A percentile compares a stretch with the other conserved stretches of the same genome.
Conservation (phyloP, 495 filamentous ascomycete species). For the Aspergillus leporis region DNA sequence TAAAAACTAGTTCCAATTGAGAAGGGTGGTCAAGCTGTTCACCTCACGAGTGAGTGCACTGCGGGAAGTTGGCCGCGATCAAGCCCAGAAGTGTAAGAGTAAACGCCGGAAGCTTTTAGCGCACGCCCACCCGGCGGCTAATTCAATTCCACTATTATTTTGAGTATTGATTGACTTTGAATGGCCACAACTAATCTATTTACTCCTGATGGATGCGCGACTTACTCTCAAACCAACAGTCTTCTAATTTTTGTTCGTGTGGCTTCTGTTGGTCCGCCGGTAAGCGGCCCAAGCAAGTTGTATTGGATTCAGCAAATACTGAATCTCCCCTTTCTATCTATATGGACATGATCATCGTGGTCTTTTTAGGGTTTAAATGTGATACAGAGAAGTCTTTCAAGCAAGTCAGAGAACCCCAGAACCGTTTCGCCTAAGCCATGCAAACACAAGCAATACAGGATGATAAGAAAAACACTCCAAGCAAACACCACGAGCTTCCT, state of each 20-base stretch:
- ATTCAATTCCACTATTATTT: no score
- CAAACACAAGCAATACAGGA: slow-evolving; percentile 25
- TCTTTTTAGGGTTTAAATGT: slow-evolving; percentile 13
- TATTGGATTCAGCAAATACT: neutral
- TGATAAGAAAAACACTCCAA: slow-evolving; percentile 17
- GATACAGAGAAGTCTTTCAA: slow-evolving; percentile 28
- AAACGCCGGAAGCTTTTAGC: no score
- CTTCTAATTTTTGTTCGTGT: neutral
- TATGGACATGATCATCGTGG: slow-evolving; percentile 28
- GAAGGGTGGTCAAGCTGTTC: neutral
- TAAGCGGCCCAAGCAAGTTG: neutral
- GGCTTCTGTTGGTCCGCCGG: neutral
- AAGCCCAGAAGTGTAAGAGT: no score
- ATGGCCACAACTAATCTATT: no score
- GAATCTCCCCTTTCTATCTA: slow-evolving; percentile 13
- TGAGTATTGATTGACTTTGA: no score
- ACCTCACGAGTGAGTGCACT: no score
- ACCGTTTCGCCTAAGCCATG: slow-evolving; percentile 46
- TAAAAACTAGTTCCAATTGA: slow-evolving; percentile 1
- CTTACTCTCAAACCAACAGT: no score
- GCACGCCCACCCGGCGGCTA: no score
- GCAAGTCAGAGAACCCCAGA: slow-evolving; percentile 19
- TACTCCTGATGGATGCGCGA: no score
- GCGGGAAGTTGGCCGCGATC: no score
- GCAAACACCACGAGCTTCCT: neutral